A percentile compares a stretch with the other conserved stretches of the same genome.
phyloP scores from a whole-genome alignment of 2,329 filamentous ascomycete species.

The Ophiosphaerella korrae region DNA sequence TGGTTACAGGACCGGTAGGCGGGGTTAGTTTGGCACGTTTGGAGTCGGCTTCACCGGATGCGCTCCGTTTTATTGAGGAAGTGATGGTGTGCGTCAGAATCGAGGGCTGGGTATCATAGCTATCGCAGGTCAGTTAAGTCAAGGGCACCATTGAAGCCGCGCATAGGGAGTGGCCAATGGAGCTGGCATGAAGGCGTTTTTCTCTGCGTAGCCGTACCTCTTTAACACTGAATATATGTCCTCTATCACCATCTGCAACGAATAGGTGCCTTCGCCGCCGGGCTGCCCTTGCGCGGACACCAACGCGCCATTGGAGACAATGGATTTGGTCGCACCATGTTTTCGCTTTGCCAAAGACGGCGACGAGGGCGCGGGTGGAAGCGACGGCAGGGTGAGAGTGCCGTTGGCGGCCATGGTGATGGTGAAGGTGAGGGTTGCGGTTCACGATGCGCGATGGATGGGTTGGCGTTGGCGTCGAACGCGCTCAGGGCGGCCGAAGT shows the following conservation, averaged over 20 bases:
- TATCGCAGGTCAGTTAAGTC: constrained; percentile 25
- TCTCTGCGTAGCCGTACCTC: constrained; percentile 33
- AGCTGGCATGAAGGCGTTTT: neutral
- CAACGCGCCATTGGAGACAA: constrained; percentile 37
- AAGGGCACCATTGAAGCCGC: neutral
- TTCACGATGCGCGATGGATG: constrained; percentile 42
- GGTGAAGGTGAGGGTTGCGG: constrained; percentile 25
- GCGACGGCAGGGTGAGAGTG: constrained; percentile 41
- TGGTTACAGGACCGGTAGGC: constrained; percentile 34
- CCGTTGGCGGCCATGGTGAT: constrained; percentile 45
- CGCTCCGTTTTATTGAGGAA: constrained; percentile 32
- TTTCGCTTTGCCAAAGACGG: constrained; percentile 52
- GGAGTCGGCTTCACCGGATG: constrained; percentile 48
- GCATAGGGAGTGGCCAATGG: neutral
- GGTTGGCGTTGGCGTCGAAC: constrained; percentile 30
- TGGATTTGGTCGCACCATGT: constrained; percentile 45
- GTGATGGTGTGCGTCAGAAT: constrained; percentile 49
- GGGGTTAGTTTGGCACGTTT: constrained; percentile 54
- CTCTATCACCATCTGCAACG: constrained; percentile 39
- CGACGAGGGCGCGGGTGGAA: constrained; percentile 33
- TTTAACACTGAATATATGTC: constrained; percentile 52
- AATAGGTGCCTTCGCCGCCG: constrained; percentile 26
- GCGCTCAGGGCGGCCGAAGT: constrained; percentile 39
- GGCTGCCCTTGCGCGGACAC: constrained; percentile 20
- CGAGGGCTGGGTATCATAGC: constrained; percentile 53